Conservation (phyloP, 805 yeast genomes). For the Candida sanyiensis region DNA sequence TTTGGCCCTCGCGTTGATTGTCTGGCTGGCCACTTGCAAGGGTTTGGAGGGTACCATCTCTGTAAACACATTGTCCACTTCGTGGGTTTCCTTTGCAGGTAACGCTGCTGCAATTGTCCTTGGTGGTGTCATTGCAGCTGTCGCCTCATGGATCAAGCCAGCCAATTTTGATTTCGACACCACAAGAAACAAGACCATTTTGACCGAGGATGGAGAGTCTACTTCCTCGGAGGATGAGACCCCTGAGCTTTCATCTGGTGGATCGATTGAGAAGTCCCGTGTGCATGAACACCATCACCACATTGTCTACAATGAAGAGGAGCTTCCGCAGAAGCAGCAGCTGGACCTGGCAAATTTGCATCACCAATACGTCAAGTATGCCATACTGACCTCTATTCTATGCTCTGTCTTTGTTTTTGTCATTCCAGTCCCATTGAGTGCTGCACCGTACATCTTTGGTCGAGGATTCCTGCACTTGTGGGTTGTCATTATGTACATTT, state of each 20-base stretch:
- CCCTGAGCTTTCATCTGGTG: background rate
- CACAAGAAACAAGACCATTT: conserved; percentile 32
- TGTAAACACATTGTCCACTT: conserved; percentile 29
- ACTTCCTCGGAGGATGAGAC: conserved; percentile 8
- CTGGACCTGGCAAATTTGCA: conserved; percentile 27
- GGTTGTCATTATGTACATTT: conserved; percentile 29
- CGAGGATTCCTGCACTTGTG: conserved; percentile 29
- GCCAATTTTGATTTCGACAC: conserved; percentile 33
- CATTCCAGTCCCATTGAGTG: conserved; percentile 33
- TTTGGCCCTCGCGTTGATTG: conserved; percentile 31
- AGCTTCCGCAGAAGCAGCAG: conserved; percentile 22
- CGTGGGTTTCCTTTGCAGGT: conserved; percentile 40
- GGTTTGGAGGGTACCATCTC: conserved; percentile 32
- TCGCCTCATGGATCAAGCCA: conserved; percentile 32
- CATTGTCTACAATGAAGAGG: conserved; percentile 3
- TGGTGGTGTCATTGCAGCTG: conserved; percentile 33
- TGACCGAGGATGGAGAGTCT: conserved; percentile 12
- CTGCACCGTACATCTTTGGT: conserved; percentile 31
- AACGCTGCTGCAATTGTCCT: conserved; percentile 32
- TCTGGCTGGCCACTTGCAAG: conserved; percentile 36
- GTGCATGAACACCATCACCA: background rate
- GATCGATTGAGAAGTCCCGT: background rate
- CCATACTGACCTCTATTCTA: conserved; percentile 21
- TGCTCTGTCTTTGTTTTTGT: conserved; percentile 26
- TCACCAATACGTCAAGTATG: conserved; percentile 28